Percentiles rank a stretch among this genome's conserved stretches.
Evolutionary conservation across 2,329 filamentous ascomycete species (phyloP).

Genomic region (Exophiala lecanii-corni): DNA sequence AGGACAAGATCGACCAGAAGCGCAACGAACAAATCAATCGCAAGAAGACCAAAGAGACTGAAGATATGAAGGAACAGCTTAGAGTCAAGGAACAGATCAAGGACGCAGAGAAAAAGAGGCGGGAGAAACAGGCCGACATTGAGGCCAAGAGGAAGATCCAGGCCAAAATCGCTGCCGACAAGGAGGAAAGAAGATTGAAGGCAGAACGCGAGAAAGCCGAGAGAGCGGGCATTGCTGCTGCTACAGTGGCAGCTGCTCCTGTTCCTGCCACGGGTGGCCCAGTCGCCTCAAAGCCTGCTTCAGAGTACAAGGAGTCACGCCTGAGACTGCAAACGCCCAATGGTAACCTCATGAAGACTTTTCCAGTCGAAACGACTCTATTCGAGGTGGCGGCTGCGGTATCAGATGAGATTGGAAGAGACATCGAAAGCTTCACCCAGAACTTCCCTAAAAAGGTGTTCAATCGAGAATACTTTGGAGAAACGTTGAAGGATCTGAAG

Average conservation of each 20-base stretch:
- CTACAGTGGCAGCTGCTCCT: slow-evolving; percentile 33
- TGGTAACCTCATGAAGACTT: slow-evolving; percentile 79
- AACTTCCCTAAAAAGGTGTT: slow-evolving; percentile 87
- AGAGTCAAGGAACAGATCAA: slow-evolving; percentile 86
- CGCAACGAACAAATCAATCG: slow-evolving; percentile 78
- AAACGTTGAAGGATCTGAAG: slow-evolving; percentile 88
- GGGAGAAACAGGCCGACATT: slow-evolving; percentile 79
- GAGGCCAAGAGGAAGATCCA: slow-evolving; percentile 85
- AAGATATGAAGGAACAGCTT: slow-evolving; percentile 86
- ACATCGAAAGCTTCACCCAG: slow-evolving; percentile 72
- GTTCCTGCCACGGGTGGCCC: slow-evolving; percentile 44
- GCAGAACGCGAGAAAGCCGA: slow-evolving; percentile 80
- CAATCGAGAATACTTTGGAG: slow-evolving; percentile 70
- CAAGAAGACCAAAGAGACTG: slow-evolving; percentile 83
- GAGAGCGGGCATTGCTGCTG: slow-evolving; percentile 64
- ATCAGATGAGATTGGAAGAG: slow-evolving; percentile 62
- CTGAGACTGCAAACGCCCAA: slow-evolving; percentile 71
- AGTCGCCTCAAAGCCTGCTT: slow-evolving; percentile 57
- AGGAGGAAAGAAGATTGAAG: slow-evolving; percentile 79
- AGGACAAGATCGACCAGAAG: slow-evolving; percentile 77
- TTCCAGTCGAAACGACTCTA: slow-evolving; percentile 82
- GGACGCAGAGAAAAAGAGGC: slow-evolving; percentile 77
- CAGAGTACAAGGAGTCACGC: slow-evolving; percentile 73
- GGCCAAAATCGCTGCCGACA: slow-evolving; percentile 92
- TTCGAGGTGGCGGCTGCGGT: slow-evolving; percentile 84